A percentile compares a stretch with the other conserved stretches of the same genome.
Evolutionary conservation across 139 green algal genomes (phyloP).

Genomic region (Coccomyxa sp.): DNA sequence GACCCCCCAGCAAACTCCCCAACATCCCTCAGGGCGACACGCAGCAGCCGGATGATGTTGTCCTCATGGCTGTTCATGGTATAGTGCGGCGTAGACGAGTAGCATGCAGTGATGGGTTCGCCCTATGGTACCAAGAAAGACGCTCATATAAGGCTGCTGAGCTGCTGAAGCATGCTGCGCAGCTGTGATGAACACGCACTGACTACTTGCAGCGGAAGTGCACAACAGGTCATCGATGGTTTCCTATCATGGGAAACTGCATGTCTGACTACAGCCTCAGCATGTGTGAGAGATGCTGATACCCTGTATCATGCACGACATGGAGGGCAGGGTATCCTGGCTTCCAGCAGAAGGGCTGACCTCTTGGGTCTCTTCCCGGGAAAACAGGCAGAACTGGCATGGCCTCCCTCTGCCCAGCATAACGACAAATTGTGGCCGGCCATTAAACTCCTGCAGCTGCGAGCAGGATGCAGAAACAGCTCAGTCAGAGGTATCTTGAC

Average conservation of each 20-base stretch:
- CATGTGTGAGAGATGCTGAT: not conserved
- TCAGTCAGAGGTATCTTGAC: not conserved
- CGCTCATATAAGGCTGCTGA: too few relatives aligned
- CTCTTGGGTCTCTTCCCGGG: too few relatives aligned
- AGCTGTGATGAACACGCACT: not conserved
- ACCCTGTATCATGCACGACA: not conserved
- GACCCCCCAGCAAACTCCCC: not conserved
- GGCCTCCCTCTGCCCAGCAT: not conserved
- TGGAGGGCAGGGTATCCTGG: not conserved
- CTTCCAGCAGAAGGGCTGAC: not conserved
- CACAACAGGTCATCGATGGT: not conserved
- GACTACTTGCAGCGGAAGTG: not conserved
- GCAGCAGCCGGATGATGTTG: not conserved
- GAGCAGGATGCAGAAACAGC: not conserved
- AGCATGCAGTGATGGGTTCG: not conserved
- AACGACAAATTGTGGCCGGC: not conserved
- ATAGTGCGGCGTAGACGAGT: not conserved
- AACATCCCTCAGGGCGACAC: not conserved
- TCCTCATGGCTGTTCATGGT: not conserved
- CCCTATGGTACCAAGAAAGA: too few relatives aligned
- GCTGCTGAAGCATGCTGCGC: not conserved
- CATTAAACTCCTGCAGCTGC: not conserved
- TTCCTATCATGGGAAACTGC: not conserved
- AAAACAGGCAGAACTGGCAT: not conserved
- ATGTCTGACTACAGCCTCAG: too few relatives aligned